Percentiles rank a stretch among this genome's conserved stretches.
Evolutionary conservation across 805 yeast species (phyloP).

Genomic region (Ogataea nitratoaversa): DNA sequence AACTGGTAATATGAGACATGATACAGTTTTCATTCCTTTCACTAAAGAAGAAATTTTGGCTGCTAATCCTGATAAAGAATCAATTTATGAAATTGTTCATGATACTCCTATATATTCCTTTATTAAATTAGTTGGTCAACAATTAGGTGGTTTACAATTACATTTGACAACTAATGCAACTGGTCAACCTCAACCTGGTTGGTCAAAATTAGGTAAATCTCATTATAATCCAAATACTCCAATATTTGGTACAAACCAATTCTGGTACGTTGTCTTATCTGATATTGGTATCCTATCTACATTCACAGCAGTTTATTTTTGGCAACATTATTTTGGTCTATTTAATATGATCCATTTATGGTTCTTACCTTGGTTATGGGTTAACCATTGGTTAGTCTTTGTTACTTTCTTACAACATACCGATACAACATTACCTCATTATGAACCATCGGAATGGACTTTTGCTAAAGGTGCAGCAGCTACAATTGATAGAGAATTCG

Average conservation of each 20-base stretch:
- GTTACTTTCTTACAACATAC: constrained; percentile 62
- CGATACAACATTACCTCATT: constrained; percentile 57
- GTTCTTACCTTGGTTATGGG: constrained; percentile 56
- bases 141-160: constrained; percentile 50
- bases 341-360: constrained; percentile 51
- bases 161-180: constrained; percentile 52
- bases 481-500: constrained; percentile 59
- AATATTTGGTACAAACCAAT: constrained; percentile 49
- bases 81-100: constrained; percentile 43
- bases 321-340: constrained; percentile 45
- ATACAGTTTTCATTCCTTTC: constrained; percentile 56
- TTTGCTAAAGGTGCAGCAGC: constrained; percentile 67
- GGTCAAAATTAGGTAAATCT: constrained; percentile 39
- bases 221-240: constrained; percentile 56
- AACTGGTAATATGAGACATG: constrained; percentile 56
- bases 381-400: constrained; percentile 63
- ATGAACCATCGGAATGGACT: constrained; percentile 52
- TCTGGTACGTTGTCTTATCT: constrained; percentile 50
- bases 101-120: constrained; percentile 53
- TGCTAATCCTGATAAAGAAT: constrained; percentile 28
- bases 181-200: constrained; percentile 47
- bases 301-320: constrained; percentile 43
- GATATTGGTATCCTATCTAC: constrained; percentile 51
- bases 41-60: constrained; percentile 43
- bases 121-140: constrained; percentile 44